These are phyloP conservation scores for Diphasiastrum complanatum DNA, from an alignment of 83 land plant genomes.

Conservation along the genomic window DNA sequence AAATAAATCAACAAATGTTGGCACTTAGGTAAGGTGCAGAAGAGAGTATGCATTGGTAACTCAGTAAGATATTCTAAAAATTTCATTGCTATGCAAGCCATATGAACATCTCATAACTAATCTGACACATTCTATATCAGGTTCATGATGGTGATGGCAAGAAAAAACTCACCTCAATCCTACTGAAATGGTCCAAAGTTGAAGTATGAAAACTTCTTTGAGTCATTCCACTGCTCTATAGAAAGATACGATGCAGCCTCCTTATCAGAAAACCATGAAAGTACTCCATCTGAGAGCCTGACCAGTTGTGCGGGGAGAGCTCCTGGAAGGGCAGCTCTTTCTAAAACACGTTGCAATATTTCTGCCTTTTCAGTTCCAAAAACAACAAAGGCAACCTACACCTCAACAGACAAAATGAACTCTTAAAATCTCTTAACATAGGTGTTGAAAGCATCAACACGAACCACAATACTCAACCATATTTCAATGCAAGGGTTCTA, in stretches of 20 bases:
- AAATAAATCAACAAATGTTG: no score
- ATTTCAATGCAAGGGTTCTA: no score
- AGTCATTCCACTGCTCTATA: constrained; percentile 21
- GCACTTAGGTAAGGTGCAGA: no score
- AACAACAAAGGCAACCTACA: constrained; percentile 24
- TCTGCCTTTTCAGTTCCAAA: constrained; percentile 32
- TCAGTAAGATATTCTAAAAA: no score
- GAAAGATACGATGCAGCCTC: constrained; percentile 15
- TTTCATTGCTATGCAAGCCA: no score
- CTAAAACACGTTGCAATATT: constrained; percentile 26
- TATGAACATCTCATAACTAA: no score
- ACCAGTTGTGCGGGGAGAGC: constrained; percentile 33
- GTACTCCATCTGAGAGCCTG: constrained; percentile 13
- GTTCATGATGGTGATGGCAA: no score
- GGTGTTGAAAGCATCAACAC: neutral
- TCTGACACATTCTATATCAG: no score
- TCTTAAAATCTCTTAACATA: neutral
- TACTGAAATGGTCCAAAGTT: neutral
- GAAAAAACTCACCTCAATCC: no score
- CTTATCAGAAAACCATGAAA: constrained; percentile 28
- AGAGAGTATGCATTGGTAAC: no score
- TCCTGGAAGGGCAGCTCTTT: constrained; percentile 28
- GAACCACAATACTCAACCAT: no score
- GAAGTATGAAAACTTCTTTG: constrained; percentile 24
- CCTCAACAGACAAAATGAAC: no score